Percentiles rank a stretch among this genome's conserved stretches.
These are phyloP conservation scores for Cotoneaster glaucophyllus DNA, from an alignment of 306 rosid genomes.

Conservation along the genomic window DNA sequence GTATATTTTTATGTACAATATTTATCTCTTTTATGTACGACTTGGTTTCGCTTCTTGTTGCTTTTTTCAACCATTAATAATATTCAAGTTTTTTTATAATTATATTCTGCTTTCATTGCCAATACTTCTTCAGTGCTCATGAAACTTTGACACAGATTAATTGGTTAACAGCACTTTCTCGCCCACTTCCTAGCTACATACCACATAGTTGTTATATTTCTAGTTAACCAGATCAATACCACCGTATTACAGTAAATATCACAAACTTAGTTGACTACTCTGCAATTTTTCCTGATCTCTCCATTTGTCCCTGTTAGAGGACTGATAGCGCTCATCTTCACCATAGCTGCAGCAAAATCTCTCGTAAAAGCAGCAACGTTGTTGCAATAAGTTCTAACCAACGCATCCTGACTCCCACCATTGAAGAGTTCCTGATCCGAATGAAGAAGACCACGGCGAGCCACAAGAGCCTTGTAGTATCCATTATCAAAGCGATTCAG, in stretches of 20 bases:
- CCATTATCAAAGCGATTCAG: constrained; percentile 40
- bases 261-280: no score
- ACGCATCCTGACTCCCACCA: constrained; percentile 44
- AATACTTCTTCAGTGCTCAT: neutral
- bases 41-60: no score
- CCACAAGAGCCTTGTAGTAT: constrained; percentile 43
- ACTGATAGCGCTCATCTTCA: constrained; percentile 49
- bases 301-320: constrained; percentile 62
- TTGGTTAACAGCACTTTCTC: no score
- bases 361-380: constrained; percentile 19
- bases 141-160: neutral
- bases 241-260: no score
- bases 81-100: no score
- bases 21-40: no score
- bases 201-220: no score
- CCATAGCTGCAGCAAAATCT: constrained; percentile 72
- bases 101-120: neutral
- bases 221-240: no score
- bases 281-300: constrained; percentile 60
- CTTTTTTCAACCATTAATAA: no score
- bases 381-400: constrained; percentile 46
- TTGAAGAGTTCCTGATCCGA: constrained; percentile 78
- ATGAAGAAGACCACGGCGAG: constrained; percentile 52
- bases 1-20: no score
- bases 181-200: no score